Conservation (phyloP, 306 rosid genomes). For the Prunus armeniaca region DNA sequence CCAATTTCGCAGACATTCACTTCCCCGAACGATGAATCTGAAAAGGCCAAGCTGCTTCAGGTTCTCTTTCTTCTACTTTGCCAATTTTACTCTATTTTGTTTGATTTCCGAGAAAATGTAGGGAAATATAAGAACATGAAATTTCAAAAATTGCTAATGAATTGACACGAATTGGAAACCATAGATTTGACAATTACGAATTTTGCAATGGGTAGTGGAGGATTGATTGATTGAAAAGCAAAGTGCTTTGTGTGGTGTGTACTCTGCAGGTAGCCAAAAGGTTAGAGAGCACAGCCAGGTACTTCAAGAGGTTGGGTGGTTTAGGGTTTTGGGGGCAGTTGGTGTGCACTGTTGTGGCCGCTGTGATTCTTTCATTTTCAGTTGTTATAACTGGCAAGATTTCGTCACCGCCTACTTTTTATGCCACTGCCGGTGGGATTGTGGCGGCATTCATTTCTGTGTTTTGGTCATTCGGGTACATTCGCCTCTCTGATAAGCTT, state of each 20-base stretch:
- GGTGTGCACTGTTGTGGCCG: constrained; percentile 81
- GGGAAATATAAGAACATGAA: not conserved
- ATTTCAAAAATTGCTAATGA: not conserved
- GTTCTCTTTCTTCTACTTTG: constrained; percentile 23
- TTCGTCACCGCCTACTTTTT: constrained; percentile 83
- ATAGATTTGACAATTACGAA: not conserved
- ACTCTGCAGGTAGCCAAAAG: constrained; percentile 72
- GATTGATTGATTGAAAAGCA: constrained; percentile 7
- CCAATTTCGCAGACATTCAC: constrained; percentile 46
- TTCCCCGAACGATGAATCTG: constrained; percentile 56
- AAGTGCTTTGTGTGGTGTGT: constrained; percentile 20
- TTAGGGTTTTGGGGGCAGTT: constrained; percentile 97
- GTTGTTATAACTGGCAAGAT: constrained; percentile 75
- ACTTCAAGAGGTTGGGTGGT: constrained; percentile 87
- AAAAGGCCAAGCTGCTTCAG: constrained; percentile 81
- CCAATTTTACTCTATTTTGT: not conserved
- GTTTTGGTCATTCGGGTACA: constrained; percentile 96
- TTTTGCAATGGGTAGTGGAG: not conserved
- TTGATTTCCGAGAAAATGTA: constrained; percentile 6
- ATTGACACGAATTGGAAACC: not conserved
- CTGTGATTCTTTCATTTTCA: constrained; percentile 91
- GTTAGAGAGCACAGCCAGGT: constrained; percentile 81
- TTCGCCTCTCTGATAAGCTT: constrained; percentile 88
- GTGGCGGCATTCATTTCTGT: constrained; percentile 88
- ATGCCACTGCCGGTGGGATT: constrained; percentile 90